A percentile compares a stretch with the other conserved stretches of the same genome.
Evolutionary conservation across 345 rosid species (phyloP).

Genomic region (Ceriops tagal): DNA sequence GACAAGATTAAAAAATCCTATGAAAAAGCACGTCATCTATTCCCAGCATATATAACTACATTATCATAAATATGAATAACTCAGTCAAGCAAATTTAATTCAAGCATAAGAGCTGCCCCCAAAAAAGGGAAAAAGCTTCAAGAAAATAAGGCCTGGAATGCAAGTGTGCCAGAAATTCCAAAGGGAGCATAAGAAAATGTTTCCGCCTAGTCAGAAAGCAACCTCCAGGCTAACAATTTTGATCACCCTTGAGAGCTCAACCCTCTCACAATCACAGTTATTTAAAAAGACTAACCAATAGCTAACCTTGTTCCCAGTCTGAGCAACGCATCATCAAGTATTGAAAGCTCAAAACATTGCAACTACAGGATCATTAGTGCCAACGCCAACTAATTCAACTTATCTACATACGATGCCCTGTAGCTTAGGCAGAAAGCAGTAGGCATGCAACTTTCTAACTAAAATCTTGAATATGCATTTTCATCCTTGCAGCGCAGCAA

Average conservation of each 20-base stretch:
- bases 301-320: not conserved
- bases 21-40: not conserved
- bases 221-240: not conserved
- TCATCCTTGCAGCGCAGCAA: not conserved
- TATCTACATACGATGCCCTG: not conserved
- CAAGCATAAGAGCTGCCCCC: not conserved
- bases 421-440: not conserved
- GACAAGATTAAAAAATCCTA: not conserved
- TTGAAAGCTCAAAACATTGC: not conserved
- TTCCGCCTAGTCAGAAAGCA: not conserved
- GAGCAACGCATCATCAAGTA: not conserved
- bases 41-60: too few species aligned
- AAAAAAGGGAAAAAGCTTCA: not conserved
- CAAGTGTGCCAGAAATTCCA: not conserved
- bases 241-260: not conserved
- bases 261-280: not conserved
- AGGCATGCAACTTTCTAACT: not conserved
- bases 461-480: not conserved
- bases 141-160: not conserved
- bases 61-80: too few species aligned
- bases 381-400: not conserved
- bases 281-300: not conserved
- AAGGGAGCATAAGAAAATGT: not conserved
- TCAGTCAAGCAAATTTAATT: not conserved
- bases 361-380: not conserved